Base-by-base conservation (phyloP, 495 filamentous ascomycete species). In the Talaromyces borbonicus region DNA sequence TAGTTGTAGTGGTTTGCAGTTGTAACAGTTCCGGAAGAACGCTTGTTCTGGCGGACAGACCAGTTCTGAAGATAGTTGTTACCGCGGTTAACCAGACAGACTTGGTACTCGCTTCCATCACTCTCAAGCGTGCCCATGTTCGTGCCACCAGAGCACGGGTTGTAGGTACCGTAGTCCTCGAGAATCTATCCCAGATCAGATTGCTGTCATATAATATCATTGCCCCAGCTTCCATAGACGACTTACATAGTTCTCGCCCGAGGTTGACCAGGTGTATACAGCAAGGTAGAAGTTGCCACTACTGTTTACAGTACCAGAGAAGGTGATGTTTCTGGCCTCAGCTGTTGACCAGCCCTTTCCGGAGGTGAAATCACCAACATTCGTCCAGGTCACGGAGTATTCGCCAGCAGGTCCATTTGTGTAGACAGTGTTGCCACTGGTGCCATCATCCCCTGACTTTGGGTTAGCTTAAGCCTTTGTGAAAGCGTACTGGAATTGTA, bases 31-130 rank as follows among this genome's bases (percentile, higher is more conserved):
- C 79, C 79, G 5, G 73, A 64, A 6, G 64, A 63, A 14, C 79
- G 69, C 59, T 76, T 72, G 32, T 62, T 61, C 29, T 63, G 63
- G 18, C 79, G 72, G 33, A 83, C 70, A 16, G 73, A 75, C 74
- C 75, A 80, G 58, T 67, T 81, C 63, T 84, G 80, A 24, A 65
- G 60, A 54, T 82, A 82, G 43, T 72, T 84, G 63, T 85, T 77
- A 55, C 62, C 63, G 41, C 77, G 78, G 36, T 67, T 63, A 32
- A 66, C 67, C 53, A 69, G 62, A 66, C 77, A 80, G 62, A 85
- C 75, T 47, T 82, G 69, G 68, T 87, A 87, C 8, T 66, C 75
- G 33, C 63, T 59, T 41, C 80, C 81, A 61, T 85, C 83, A 31
- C 57, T 67, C 33, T 56, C 57, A 39, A 84, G 63, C 16, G 65